Evolutionary conservation across 2,329 filamentous ascomycete species (phyloP).

Genomic region (Nemania sp.): DNA sequence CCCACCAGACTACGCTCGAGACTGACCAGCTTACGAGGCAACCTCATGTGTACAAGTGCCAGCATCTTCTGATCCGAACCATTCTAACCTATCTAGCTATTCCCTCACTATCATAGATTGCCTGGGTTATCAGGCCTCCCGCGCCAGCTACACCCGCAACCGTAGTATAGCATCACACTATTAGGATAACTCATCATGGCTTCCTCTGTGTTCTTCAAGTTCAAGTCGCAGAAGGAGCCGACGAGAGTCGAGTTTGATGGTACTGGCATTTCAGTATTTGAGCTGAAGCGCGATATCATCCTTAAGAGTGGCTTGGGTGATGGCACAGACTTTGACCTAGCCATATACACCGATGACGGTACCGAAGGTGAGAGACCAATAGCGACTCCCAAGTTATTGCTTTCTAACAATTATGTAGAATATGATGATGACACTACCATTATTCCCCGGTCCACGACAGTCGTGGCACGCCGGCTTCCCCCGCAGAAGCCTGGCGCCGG

Average conservation of each 20-base stretch:
- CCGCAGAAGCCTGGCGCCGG: slow-evolving; percentile 84
- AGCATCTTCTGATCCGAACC: slow-evolving; percentile 11
- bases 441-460: slow-evolving; percentile 90
- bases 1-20: slow-evolving; percentile 26
- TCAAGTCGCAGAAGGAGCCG: slow-evolving; percentile 97
- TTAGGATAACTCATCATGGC: slow-evolving; percentile 65
- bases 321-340: slow-evolving; percentile 93
- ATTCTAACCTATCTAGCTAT: slow-evolving; percentile 18
- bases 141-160: slow-evolving; percentile 2
- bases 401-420: slow-evolving; percentile 56
- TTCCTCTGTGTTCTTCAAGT: slow-evolving; percentile 99
- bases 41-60: slow-evolving; percentile 29
- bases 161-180: slow-evolving; percentile 29
- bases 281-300: slow-evolving; percentile 98
- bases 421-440: slow-evolving; percentile 99
- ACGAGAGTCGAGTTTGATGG: slow-evolving; percentile 95
- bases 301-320: slow-evolving; percentile 90
- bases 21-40: slow-evolving; percentile 27
- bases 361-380: slow-evolving; percentile 73
- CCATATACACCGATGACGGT: slow-evolving; percentile 90
- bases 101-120: slow-evolving; percentile 16
- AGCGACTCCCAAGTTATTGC: too few species aligned
- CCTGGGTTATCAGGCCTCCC: not conserved
- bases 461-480: slow-evolving; percentile 85
- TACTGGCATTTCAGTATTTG: slow-evolving; percentile 96